Conservation (phyloP, 2,329 filamentous ascomycete species). For the Aspergillus thermomutatus region DNA sequence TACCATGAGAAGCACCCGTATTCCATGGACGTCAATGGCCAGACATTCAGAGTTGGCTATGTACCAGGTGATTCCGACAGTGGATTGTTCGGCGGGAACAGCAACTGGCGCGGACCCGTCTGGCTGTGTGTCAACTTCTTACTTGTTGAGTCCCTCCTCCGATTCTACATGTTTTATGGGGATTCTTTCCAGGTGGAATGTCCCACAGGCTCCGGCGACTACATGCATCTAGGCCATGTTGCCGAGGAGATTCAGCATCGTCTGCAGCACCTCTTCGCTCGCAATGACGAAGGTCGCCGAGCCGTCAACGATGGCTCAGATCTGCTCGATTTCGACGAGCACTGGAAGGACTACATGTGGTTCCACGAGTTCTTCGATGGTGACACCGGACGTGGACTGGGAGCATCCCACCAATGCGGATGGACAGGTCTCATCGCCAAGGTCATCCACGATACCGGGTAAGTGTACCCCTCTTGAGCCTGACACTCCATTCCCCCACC, state of each 20-base stretch:
- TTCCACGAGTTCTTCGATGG: slow-evolving; percentile 98
- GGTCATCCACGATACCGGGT: slow-evolving; percentile 97
- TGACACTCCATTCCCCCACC: background rate
- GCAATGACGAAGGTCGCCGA: slow-evolving; percentile 78
- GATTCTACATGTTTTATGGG: slow-evolving; percentile 96
- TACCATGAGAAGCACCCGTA: slow-evolving; percentile 86
- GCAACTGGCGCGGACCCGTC: slow-evolving; percentile 94
- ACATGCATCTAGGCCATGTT: slow-evolving; percentile 93
- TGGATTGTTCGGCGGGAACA: slow-evolving; percentile 92
- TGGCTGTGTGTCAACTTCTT: slow-evolving; percentile 97
- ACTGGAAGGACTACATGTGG: slow-evolving; percentile 93
- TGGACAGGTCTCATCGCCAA: slow-evolving; percentile 96
- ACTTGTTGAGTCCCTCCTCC: slow-evolving; percentile 86
- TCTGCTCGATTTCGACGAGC: slow-evolving; percentile 80
- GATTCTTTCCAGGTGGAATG: slow-evolving; percentile 86
- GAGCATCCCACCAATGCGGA: slow-evolving; percentile 90
- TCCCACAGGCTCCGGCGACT: slow-evolving; percentile 86
- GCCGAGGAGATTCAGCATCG: slow-evolving; percentile 94
- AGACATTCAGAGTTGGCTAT: slow-evolving; percentile 82
- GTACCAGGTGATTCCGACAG: slow-evolving; percentile 95
- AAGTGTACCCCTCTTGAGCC: slow-evolving; percentile 39
- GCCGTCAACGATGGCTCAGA: slow-evolving; percentile 85
- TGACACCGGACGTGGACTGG: slow-evolving; percentile 81
- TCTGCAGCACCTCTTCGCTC: slow-evolving; percentile 84
- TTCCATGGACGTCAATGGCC: slow-evolving; percentile 93